Evolutionary conservation across 805 yeast species (phyloP).

Genomic region (Isabelozyma heimii): DNA sequence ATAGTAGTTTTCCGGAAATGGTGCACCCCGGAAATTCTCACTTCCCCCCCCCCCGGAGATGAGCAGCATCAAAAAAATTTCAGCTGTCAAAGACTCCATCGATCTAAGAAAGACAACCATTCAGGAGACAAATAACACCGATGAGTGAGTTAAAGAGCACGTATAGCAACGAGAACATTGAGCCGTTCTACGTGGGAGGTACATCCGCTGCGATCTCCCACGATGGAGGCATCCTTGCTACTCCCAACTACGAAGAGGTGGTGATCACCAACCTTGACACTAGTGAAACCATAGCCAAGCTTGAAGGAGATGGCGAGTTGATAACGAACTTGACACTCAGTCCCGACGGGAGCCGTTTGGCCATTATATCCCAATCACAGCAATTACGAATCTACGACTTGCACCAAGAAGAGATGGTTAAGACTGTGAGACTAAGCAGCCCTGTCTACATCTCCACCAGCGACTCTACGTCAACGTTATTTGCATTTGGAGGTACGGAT

Average conservation of each 20-base stretch:
- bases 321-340: slow-evolving; percentile 74
- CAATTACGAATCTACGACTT: slow-evolving; percentile 66
- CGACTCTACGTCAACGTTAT: slow-evolving; percentile 78
- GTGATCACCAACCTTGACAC: slow-evolving; percentile 63
- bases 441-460: slow-evolving; percentile 78
- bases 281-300: slow-evolving; percentile 53
- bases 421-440: slow-evolving; percentile 61
- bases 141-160: slow-evolving; percentile 35
- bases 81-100: not conserved
- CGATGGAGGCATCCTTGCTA: slow-evolving; percentile 66
- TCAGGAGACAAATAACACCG: not conserved
- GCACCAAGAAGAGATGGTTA: slow-evolving; percentile 37
- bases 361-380: slow-evolving; percentile 79
- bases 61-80: not conserved
- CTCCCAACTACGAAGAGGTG: slow-evolving; percentile 77
- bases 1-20: no score
- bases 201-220: slow-evolving; percentile 66
- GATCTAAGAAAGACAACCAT: no score
- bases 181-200: slow-evolving; percentile 87
- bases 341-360: slow-evolving; percentile 69
- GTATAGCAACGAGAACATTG: slow-evolving; percentile 49
- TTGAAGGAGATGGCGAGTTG: slow-evolving; percentile 83
- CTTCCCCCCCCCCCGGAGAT: not conserved
- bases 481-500: slow-evolving; percentile 95
- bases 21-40: not conserved